Conservation (phyloP, 2,329 filamentous ascomycete genomes). For the Leptographium galeiforme region DNA sequence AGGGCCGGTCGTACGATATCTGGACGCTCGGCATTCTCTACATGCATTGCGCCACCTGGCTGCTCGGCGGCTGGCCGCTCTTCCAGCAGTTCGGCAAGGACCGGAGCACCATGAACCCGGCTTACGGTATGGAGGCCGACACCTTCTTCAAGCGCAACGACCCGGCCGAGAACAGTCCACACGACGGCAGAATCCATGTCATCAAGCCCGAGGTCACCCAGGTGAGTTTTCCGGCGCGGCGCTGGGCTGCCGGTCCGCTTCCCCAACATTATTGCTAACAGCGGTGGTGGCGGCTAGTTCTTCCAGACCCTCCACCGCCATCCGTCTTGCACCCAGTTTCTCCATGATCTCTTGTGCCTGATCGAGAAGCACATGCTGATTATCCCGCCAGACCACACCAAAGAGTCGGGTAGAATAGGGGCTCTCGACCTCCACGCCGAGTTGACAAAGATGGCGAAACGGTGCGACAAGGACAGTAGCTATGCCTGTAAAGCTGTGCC, state of each 20-base stretch:
- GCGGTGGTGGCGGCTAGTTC: background rate
- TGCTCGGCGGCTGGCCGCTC: background rate
- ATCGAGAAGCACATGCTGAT: background rate
- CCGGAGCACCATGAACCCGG: too few species aligned
- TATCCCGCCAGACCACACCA: background rate
- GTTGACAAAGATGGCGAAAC: too few species aligned
- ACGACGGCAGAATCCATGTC: background rate
- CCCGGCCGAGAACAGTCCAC: background rate
- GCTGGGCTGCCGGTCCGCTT: background rate
- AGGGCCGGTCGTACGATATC: constrained; percentile 11
- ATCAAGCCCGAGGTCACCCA: background rate
- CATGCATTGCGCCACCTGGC: constrained; percentile 11
- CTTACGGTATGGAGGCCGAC: too few species aligned
- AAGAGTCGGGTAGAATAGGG: too few species aligned
- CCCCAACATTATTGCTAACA: background rate
- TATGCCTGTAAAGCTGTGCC: too few species aligned
- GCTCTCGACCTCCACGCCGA: too few species aligned
- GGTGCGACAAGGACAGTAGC: too few species aligned
- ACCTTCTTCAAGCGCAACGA: background rate
- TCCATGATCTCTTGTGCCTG: background rate
- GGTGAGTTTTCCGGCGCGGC: background rate
- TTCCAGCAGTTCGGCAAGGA: background rate
- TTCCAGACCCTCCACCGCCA: background rate
- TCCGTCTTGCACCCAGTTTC: background rate
- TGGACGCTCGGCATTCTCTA: constrained; percentile 13